Evolutionary conservation across 192 early-diverging fungal species (phyloP), one percentile per base, ranked within the genome.

Genomic region (Funneliformis geosporum): DNA sequence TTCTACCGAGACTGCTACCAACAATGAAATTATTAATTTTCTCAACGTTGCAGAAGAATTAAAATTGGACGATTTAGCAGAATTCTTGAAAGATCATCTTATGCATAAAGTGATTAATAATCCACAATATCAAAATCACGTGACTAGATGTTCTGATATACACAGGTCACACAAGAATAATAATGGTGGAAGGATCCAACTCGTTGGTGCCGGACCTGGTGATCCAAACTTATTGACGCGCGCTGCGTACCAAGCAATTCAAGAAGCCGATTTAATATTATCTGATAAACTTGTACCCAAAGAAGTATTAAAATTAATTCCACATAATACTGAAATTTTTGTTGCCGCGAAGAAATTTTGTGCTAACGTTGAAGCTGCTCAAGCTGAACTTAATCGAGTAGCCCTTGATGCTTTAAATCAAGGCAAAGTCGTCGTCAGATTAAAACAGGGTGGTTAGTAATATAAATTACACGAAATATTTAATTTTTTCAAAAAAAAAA

Each of bases 141-240:
- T 42, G 21, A 69, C 16, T 42, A 39, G 39, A 2, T 43, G 39
- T 21, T 5, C 18, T 69, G 46, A 50, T 10, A 3, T 18, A 18
- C 18, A n/a, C 33, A 33, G 33, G 11, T 72, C 70, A 5, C 21
- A 12, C 23, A 27, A 2, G 33, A 33, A 27, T 8, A 61, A 55
- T 18, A 55, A 39, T 43, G 68, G 79, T 40, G 93, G 92, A 6
- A 72, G 83, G 40, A 85, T 96, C 50, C 84, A 84, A 40, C 88
- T 98, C n/a, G 92, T 97, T 12, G 94, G 94, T 8, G 92, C 94
- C 0, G 96, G 96, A 2, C 92, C 94, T 10, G 96, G 95, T 64
- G 91, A 94, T 44, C 94, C 94, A 0, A 89, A 91, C n/a, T 85
- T 95, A 8, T 86, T 98, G 74, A 97, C 96, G 1, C 83, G 91